These are phyloP conservation scores for Chytriomyces hyalinus DNA, from an alignment of 192 early-diverging fungal genomes.

Conservation along the genomic window DNA sequence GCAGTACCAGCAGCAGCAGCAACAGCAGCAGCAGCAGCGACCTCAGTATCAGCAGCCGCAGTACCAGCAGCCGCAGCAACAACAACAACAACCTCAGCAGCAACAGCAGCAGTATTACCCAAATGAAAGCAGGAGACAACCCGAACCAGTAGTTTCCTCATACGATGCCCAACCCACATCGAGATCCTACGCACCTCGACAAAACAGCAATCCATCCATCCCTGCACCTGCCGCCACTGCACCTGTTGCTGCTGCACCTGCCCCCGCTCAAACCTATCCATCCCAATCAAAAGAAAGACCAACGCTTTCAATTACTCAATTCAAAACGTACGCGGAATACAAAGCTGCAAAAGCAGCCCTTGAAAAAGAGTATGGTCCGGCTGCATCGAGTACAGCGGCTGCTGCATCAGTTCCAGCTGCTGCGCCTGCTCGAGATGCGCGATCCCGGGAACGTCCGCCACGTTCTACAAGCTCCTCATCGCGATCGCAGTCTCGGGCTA, in stretches of 20 bases:
- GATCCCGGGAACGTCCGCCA: not conserved
- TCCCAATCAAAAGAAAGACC: not conserved
- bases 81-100: not conserved
- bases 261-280: not conserved
- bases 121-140: too few relatives aligned
- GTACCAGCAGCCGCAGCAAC: not conserved
- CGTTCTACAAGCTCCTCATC: not conserved
- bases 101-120: not conserved
- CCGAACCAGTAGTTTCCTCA: too few relatives aligned
- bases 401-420: not conserved
- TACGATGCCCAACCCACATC: too few relatives aligned
- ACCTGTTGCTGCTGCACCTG: not conserved
- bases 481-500: not conserved
- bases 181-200: too few relatives aligned
- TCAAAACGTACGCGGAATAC: constrained; percentile 21
- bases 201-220: not conserved
- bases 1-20: not conserved
- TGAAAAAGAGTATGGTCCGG: not conserved
- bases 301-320: constrained; percentile 8
- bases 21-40: not conserved
- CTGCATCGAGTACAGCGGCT: not conserved
- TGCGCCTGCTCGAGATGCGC: not conserved
- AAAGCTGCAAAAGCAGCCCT: constrained; percentile 26
- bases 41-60: not conserved
- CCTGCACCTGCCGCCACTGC: not conserved